A percentile compares a stretch with the other conserved stretches of the same genome.
Evolutionary conservation across 2,329 filamentous ascomycete genomes (phyloP).

Genomic region (Bimuria novae-zelandiae): DNA sequence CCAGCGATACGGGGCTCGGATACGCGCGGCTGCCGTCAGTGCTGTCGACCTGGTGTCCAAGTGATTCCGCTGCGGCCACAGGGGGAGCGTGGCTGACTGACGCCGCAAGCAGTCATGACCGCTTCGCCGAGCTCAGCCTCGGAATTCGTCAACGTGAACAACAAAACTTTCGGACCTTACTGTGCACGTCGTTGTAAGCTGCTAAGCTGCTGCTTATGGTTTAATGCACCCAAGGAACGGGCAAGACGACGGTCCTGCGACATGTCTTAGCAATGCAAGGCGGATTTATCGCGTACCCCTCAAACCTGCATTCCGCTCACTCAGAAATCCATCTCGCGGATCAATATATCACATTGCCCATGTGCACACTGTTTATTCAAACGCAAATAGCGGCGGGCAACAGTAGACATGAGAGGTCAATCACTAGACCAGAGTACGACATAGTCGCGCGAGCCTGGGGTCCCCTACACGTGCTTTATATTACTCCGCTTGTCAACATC

Average conservation of each 20-base stretch:
- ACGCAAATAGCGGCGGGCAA: not conserved
- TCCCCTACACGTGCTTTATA: not conserved
- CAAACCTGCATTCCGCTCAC: not conserved
- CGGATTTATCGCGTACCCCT: slow-evolving; percentile 2
- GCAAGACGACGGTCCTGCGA: not conserved
- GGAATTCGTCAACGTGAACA: slow-evolving; percentile 13
- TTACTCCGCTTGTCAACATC: not conserved
- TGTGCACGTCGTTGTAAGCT: slow-evolving; percentile 9
- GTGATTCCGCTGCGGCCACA: slow-evolving; percentile 1
- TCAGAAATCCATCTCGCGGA: too few relatives aligned
- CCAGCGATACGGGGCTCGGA: slow-evolving; percentile 22
- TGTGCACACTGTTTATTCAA: not conserved
- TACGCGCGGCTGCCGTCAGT: slow-evolving; percentile 20
- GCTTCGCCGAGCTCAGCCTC: slow-evolving; percentile 30
- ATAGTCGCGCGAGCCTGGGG: not conserved
- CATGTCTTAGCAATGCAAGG: slow-evolving; percentile 5
- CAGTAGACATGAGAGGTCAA: not conserved
- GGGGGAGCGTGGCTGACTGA: slow-evolving; percentile 7
- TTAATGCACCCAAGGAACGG: not conserved
- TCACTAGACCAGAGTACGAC: not conserved
- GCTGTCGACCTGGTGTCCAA: slow-evolving; percentile 1
- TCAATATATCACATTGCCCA: not conserved
- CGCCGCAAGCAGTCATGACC: slow-evolving; percentile 21
- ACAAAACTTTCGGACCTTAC: not conserved
- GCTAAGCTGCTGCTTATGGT: not conserved